These are phyloP conservation scores for Phylloboletellus chloephorus DNA, from an alignment of 1,284 basidiomycete genomes.

Conservation along the genomic window DNA sequence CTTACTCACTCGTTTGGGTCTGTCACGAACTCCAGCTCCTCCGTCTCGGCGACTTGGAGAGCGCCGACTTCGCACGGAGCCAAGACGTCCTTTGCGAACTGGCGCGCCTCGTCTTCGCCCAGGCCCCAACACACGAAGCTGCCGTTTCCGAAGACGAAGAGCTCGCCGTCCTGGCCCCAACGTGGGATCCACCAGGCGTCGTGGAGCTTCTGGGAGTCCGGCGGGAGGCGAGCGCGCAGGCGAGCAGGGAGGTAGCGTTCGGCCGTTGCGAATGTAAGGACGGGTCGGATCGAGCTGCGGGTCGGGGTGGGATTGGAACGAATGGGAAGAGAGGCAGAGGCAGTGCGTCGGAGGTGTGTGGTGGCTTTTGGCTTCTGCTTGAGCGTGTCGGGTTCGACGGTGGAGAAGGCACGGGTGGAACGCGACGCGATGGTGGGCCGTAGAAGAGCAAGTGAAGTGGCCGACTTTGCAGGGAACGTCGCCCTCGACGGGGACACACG, in stretches of 20 bases:
- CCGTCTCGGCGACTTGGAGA: conserved; percentile 72
- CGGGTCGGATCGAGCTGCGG: conserved; percentile 63
- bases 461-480: background rate
- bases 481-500: background rate
- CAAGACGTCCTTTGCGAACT: conserved; percentile 65
- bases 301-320: conserved; percentile 76
- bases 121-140: conserved; percentile 87
- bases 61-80: conserved; percentile 53
- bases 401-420: conserved; percentile 18
- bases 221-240: conserved; percentile 49
- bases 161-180: conserved; percentile 75
- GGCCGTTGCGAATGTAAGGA: conserved; percentile 72
- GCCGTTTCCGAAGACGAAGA: conserved; percentile 83
- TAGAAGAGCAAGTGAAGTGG: conserved; percentile 1
- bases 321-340: conserved; percentile 71
- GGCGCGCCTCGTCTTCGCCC: conserved; percentile 68
- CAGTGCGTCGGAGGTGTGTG: conserved; percentile 64
- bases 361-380: conserved; percentile 69
- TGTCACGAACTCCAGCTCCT: conserved; percentile 86
- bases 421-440: background rate
- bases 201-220: conserved; percentile 52
- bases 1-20: conserved; percentile 75
- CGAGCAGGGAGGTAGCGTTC: conserved; percentile 64
- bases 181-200: conserved; percentile 77
- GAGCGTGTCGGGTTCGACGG: conserved; percentile 18